A percentile compares a stretch with the other conserved stretches of the same genome.
phyloP scores from a whole-genome alignment of 2,329 filamentous ascomycete genomes.

The Amauroascus verrucosus region DNA sequence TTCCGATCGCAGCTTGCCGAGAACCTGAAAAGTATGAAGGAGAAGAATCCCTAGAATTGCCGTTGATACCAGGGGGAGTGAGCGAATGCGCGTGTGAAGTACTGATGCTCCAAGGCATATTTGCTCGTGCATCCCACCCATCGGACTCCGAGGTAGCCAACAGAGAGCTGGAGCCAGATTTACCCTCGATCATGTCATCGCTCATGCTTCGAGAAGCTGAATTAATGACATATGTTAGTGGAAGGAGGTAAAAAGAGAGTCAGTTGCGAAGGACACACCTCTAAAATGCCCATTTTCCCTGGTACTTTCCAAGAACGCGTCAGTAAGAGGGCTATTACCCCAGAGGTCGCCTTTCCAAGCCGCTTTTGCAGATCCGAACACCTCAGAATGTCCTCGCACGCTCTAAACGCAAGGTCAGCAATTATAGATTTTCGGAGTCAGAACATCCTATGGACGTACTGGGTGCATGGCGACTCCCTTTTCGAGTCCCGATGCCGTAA shows the following conservation, averaged over 20 bases:
- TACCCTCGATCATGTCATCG: slow-evolving; percentile 39
- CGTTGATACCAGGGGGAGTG: slow-evolving; percentile 30
- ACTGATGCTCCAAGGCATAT: slow-evolving; percentile 49
- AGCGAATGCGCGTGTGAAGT: slow-evolving; percentile 38
- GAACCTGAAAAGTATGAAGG: slow-evolving; percentile 37
- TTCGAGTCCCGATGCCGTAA: slow-evolving; percentile 30
- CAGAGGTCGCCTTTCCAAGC: slow-evolving; percentile 44
- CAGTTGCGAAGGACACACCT: not conserved
- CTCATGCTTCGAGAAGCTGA: slow-evolving; percentile 14
- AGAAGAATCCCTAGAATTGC: slow-evolving; percentile 30
- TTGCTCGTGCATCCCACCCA: slow-evolving; percentile 45
- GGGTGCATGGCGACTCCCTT: slow-evolving; percentile 30
- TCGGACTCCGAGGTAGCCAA: slow-evolving; percentile 60
- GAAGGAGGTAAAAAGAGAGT: not conserved
- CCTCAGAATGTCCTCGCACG: slow-evolving; percentile 22
- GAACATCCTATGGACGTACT: slow-evolving; percentile 22
- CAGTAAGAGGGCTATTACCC: slow-evolving; percentile 37
- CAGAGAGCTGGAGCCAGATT: slow-evolving; percentile 60
- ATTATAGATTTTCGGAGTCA: not conserved
- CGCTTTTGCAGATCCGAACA: slow-evolving; percentile 36
- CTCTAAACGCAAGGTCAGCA: slow-evolving; percentile 12
- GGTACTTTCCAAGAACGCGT: not conserved
- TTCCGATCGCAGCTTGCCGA: slow-evolving; percentile 3
- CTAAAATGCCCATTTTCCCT: not conserved
- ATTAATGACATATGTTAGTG: not conserved